Evolutionary conservation across 768 basidiomycete species (phyloP).

Genomic region (Tremella fuciformis): DNA sequence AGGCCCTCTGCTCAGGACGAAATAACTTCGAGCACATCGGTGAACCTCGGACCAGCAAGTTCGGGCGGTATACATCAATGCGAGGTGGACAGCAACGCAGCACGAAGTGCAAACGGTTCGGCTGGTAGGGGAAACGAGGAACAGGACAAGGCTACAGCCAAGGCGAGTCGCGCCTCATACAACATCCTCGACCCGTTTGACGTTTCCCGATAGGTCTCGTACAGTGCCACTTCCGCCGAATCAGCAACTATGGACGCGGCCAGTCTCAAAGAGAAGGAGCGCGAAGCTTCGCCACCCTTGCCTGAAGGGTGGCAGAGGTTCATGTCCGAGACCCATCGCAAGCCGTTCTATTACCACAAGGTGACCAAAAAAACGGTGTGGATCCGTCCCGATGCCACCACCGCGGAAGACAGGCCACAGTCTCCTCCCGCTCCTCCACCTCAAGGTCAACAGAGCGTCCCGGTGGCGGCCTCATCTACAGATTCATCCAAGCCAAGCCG

Average conservation of each 20-base stretch:
- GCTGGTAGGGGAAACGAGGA: background rate
- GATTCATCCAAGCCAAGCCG: background rate
- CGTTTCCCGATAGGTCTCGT: background rate
- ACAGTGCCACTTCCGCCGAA: background rate
- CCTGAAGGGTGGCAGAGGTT: slow-evolving; percentile 11
- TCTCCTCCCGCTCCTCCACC: slow-evolving; percentile 3
- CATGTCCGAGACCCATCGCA: slow-evolving; percentile 6
- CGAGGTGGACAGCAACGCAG: too few species aligned
- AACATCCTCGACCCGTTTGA: background rate
- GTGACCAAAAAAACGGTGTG: slow-evolving; percentile 8
- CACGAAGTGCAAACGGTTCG: too few species aligned
- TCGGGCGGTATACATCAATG: background rate
- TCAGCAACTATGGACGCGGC: background rate
- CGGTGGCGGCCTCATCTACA: too few species aligned
- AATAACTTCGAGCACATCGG: background rate
- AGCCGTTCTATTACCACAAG: slow-evolving; percentile 11
- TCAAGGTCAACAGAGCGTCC: background rate
- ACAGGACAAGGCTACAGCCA: background rate
- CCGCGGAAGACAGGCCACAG: background rate
- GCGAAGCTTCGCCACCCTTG: background rate
- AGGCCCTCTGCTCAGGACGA: background rate
- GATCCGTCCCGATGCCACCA: background rate
- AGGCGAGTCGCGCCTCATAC: slow-evolving; percentile 6
- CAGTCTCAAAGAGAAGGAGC: too few species aligned
- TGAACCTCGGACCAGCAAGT: background rate